Evolutionary conservation across 106 monocot species (phyloP).

Genomic region (Dioscorea dumetorum): DNA sequence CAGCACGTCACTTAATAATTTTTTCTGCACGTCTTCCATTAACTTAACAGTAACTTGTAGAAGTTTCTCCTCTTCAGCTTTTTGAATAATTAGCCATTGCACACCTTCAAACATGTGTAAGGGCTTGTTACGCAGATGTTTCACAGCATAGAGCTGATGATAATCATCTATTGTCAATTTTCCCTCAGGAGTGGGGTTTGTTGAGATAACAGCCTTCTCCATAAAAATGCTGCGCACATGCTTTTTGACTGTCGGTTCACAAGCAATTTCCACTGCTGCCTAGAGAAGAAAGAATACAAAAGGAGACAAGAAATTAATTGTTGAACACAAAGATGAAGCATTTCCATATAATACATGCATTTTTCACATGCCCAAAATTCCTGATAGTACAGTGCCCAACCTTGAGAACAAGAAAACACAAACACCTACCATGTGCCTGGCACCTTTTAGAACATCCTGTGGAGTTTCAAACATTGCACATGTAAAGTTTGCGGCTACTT

Average conservation of each 20-base stretch:
- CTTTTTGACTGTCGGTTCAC: conserved; percentile 83
- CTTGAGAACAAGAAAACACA: neutral
- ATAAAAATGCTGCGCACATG: conserved; percentile 70
- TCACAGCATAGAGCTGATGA: conserved; percentile 69
- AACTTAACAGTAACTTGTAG: conserved; percentile 82
- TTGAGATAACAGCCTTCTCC: conserved; percentile 77
- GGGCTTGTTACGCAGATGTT: conserved; percentile 85
- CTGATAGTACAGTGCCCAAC: neutral
- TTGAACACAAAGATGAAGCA: too few species aligned
- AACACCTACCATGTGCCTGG: conserved; percentile 85
- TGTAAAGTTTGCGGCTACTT: conserved; percentile 83
- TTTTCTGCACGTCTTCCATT: conserved; percentile 41
- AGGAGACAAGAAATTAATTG: neutral
- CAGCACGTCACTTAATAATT: conserved; percentile 56
- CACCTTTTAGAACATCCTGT: conserved; percentile 91
- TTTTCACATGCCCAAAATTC: too few species aligned
- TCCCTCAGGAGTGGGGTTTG: conserved; percentile 82
- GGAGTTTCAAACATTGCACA: conserved; percentile 86
- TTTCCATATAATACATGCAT: too few species aligned
- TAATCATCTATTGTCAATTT: conserved; percentile 64
- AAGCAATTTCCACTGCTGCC: conserved; percentile 92
- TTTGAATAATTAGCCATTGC: conserved; percentile 92
- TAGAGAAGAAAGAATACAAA: conserved; percentile 10
- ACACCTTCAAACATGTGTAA: conserved; percentile 62
- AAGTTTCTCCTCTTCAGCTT: conserved; percentile 95